These are phyloP conservation scores for Pleurotus cornucopiae DNA, from an alignment of 768 basidiomycete species.

Conservation along the genomic window DNA sequence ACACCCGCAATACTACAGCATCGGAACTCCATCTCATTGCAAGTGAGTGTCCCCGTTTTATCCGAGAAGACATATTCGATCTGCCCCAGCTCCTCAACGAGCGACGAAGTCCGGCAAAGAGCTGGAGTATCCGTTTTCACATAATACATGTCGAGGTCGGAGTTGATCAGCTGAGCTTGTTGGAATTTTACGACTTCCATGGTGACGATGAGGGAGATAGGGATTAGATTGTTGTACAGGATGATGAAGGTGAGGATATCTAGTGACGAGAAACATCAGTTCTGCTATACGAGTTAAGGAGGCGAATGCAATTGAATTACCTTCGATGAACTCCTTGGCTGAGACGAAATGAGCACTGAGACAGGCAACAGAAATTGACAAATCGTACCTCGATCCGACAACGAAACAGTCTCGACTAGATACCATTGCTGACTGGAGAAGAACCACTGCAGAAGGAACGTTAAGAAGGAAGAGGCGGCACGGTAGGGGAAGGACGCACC, in stretches of 20 bases:
- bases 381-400: slow-evolving; percentile 59
- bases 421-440: slow-evolving; percentile 90
- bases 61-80: slow-evolving; percentile 96
- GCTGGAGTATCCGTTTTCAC: slow-evolving; percentile 93
- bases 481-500: not conserved
- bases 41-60: slow-evolving; percentile 92
- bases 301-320: slow-evolving; percentile 28
- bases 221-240: slow-evolving; percentile 98
- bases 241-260: slow-evolving; percentile 99
- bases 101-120: slow-evolving; percentile 93
- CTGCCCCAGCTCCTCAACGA: slow-evolving; percentile 97
- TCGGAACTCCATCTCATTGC: slow-evolving; percentile 98
- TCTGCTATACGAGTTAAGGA: not conserved
- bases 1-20: slow-evolving; percentile 86
- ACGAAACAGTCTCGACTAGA: slow-evolving; percentile 57
- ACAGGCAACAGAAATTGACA: slow-evolving; percentile 6
- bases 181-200: slow-evolving; percentile 99
- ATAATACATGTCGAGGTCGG: slow-evolving; percentile 98
- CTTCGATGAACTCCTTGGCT: slow-evolving; percentile 84
- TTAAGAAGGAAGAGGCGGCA: not conserved
- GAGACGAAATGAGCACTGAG: slow-evolving; percentile 3
- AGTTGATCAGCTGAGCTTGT: slow-evolving; percentile 96
- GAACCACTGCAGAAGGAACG: slow-evolving; percentile 51
- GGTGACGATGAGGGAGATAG: slow-evolving; percentile 97
- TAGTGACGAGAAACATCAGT: slow-evolving; percentile 20